Evolutionary conservation across 257 asterid genomes (phyloP), one percentile per base, ranked within the genome.

Genomic region (Penstemon barbatus): DNA sequence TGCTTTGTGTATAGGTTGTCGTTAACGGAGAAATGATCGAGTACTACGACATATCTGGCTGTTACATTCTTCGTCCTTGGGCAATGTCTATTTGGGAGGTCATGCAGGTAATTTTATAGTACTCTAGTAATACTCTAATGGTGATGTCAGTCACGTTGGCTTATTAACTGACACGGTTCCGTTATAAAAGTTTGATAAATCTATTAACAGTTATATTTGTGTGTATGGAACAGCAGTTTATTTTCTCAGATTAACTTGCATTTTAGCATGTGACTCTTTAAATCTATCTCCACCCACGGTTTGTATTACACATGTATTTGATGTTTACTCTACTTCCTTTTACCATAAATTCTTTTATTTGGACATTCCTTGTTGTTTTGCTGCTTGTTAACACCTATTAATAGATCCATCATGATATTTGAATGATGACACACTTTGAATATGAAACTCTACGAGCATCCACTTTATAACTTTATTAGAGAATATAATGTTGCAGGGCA

Each of bases 1-100:
- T 69, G 70, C 33, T 1, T 72, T 71, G 42, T 68, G 12, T 66
- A 13, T 66, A 92, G 98, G 96, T 93, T 49, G 99, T 93, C 43
- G 97, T 90, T 40, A 75, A 67, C 56, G 97, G 97, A 45, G 97
- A 90, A 71, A 82, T 90, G 94, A 90, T 93, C 5, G 96, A 93
- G 78, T 90, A 93, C 83, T 90, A 93, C 75, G 99, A 93, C 85
- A 93, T 93, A 64, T 93, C 97, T 65, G 99, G 99, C 63, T 93
- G 99, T 83, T 93, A 93, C 73, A 88, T 93, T 69, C 80, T 93
- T 72, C 92, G 99, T 4, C 99, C 99, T 57, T 88, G 99, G 97
- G 92, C 99, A 41, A 88, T 93, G 91, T 81, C 96, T 44, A 85
- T 87, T 57, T 93, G 99, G 99, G 99, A 90, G 85, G 79, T 80